These are phyloP conservation scores for Evernia prunastri DNA, from an alignment of 495 filamentous ascomycete genomes.

Conservation along the genomic window DNA sequence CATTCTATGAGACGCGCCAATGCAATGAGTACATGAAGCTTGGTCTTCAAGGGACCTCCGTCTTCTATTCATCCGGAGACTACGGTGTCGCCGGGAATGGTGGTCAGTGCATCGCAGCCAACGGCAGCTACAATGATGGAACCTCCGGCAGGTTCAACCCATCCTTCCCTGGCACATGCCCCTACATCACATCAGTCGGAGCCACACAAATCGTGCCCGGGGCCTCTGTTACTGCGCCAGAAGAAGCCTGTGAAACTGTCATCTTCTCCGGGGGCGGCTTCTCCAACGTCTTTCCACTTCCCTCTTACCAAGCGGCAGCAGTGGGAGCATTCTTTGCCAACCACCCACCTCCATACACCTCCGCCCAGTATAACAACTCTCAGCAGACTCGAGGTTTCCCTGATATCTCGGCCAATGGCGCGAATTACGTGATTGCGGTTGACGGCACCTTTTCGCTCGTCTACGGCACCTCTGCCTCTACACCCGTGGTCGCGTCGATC, in stretches of 20 bases:
- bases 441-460: conserved; percentile 35
- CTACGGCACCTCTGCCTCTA: conserved; percentile 53
- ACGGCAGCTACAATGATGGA: conserved; percentile 35
- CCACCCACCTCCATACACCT: conserved; percentile 42
- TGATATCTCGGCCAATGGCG: conserved; percentile 60
- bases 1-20: conserved; percentile 48
- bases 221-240: conserved; percentile 33
- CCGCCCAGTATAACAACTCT: conserved; percentile 50
- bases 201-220: conserved; percentile 39
- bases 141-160: conserved; percentile 40
- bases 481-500: conserved; percentile 51
- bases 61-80: conserved; percentile 57
- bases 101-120: conserved; percentile 30
- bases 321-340: conserved; percentile 46
- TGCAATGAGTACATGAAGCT: conserved; percentile 61
- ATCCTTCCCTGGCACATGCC: conserved; percentile 47
- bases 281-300: conserved; percentile 57
- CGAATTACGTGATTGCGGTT: conserved; percentile 46
- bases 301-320: conserved; percentile 50
- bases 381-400: conserved; percentile 56
- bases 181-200: conserved; percentile 47
- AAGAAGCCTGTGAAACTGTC: conserved; percentile 40
- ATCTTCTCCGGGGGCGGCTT: conserved; percentile 60
- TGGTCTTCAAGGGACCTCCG: conserved; percentile 53
- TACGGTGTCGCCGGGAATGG: conserved; percentile 48